Percentiles rank a stretch among this genome's conserved stretches.
Evolutionary conservation across 495 filamentous ascomycete genomes (phyloP).

Genomic region (Tuber melanosporum): DNA sequence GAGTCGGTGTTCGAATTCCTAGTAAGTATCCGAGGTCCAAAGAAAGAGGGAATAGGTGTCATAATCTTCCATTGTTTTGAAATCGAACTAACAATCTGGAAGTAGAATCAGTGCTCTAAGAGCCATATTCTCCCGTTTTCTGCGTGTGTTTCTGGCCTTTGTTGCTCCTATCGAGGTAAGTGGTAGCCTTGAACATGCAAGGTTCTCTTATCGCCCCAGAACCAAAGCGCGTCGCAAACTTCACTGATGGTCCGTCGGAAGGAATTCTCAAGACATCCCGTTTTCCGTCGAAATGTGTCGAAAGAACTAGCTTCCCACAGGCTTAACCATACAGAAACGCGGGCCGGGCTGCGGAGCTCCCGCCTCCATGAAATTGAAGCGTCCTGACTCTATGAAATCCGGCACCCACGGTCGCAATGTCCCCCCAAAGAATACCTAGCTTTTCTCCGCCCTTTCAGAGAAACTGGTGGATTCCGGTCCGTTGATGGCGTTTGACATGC

Average conservation of each 20-base stretch:
- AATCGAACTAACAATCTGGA: not conserved
- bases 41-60: not conserved
- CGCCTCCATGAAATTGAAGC: not conserved
- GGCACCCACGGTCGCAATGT: not conserved
- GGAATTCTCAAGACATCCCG: not conserved
- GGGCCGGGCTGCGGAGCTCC: not conserved
- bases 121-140: not conserved
- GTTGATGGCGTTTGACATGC: not conserved
- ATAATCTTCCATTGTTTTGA: not conserved
- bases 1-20: not conserved
- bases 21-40: not conserved
- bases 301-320: not conserved
- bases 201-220: not conserved
- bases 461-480: not conserved
- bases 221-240: not conserved
- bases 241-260: not conserved
- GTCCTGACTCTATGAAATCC: not conserved
- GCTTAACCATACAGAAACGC: not conserved
- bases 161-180: not conserved
- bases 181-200: not conserved
- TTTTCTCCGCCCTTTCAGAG: not conserved
- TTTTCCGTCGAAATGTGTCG: not conserved
- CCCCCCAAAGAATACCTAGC: not conserved
- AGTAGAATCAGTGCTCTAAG: not conserved
- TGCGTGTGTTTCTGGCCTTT: not conserved